phyloP scores from a whole-genome alignment of 176 grass and related monocot genomes.

The Poa annua region DNA sequence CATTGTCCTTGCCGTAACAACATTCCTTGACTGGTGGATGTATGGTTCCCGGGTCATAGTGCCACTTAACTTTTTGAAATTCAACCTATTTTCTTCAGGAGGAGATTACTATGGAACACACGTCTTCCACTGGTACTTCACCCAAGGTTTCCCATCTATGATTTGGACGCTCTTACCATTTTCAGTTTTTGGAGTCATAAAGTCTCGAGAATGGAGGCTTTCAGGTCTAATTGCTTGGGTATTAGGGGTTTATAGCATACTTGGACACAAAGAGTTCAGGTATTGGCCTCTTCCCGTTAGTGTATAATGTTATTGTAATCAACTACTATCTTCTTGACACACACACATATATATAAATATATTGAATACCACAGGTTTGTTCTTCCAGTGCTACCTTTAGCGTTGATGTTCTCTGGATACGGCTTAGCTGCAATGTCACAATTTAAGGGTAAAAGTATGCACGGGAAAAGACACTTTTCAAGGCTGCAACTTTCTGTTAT shows the following conservation, averaged over 20 bases:
- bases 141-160: constrained; percentile 93
- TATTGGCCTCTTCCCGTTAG: constrained; percentile 46
- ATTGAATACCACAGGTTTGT: constrained; percentile 71
- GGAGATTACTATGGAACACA: constrained; percentile 97
- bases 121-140: constrained; percentile 88
- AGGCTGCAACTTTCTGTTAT: constrained; percentile 61
- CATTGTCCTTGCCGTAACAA: constrained; percentile 68
- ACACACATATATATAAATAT: neutral
- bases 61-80: constrained; percentile 92
- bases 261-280: constrained; percentile 98
- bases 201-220: constrained; percentile 76
- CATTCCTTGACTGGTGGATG: constrained; percentile 78
- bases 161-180: constrained; percentile 87
- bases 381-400: constrained; percentile 87
- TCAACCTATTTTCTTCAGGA: constrained; percentile 92
- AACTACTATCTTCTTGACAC: constrained; percentile 12
- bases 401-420: constrained; percentile 89
- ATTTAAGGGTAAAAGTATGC: constrained; percentile 42
- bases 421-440: constrained; percentile 66
- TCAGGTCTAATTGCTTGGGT: constrained; percentile 81
- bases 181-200: constrained; percentile 60
- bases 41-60: constrained; percentile 75
- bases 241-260: constrained; percentile 87
- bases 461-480: constrained; percentile 33
- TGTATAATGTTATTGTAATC: constrained; percentile 14